Percentiles rank a stretch among this genome's conserved stretches.
Evolutionary conservation across 2,329 filamentous ascomycete species (phyloP).

Genomic region (Xylaria digitata): DNA sequence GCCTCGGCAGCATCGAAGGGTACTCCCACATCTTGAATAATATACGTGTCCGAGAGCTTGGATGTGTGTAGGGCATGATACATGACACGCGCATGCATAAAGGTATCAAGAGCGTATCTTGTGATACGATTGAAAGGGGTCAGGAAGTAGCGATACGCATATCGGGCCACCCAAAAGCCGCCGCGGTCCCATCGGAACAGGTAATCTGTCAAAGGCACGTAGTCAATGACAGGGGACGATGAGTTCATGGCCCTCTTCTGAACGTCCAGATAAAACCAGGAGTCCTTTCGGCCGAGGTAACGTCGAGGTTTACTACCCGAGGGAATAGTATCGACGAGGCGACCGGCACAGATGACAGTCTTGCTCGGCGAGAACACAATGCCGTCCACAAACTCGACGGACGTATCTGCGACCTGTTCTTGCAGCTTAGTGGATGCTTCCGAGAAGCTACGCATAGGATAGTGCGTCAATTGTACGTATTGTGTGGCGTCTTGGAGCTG

Average conservation of each 20-base stretch:
- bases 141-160: slow-evolving; percentile 72
- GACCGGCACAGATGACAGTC: slow-evolving; percentile 71
- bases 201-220: slow-evolving; percentile 72
- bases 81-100: slow-evolving; percentile 72
- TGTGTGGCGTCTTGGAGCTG: slow-evolving; percentile 65
- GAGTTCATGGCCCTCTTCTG: slow-evolving; percentile 53
- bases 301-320: slow-evolving; percentile 50
- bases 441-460: slow-evolving; percentile 56
- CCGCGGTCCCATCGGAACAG: slow-evolving; percentile 78
- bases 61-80: slow-evolving; percentile 74
- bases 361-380: slow-evolving; percentile 69
- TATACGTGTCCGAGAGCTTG: slow-evolving; percentile 68
- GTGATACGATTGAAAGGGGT: slow-evolving; percentile 74
- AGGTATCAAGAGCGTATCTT: slow-evolving; percentile 68
- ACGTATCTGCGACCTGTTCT: slow-evolving; percentile 53
- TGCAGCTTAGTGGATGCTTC: slow-evolving; percentile 58
- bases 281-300: slow-evolving; percentile 70
- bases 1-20: slow-evolving; percentile 56
- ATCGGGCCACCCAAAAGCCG: slow-evolving; percentile 73
- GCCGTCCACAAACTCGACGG: slow-evolving; percentile 74
- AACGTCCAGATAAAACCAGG: slow-evolving; percentile 80
- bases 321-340: slow-evolving; percentile 61
- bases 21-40: slow-evolving; percentile 73
- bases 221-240: slow-evolving; percentile 57
- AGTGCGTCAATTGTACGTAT: slow-evolving; percentile 70